Percentiles rank a stretch among this genome's conserved stretches.
Evolutionary conservation across 768 basidiomycete species (phyloP).

Genomic region (Termitomyces sp.): DNA sequence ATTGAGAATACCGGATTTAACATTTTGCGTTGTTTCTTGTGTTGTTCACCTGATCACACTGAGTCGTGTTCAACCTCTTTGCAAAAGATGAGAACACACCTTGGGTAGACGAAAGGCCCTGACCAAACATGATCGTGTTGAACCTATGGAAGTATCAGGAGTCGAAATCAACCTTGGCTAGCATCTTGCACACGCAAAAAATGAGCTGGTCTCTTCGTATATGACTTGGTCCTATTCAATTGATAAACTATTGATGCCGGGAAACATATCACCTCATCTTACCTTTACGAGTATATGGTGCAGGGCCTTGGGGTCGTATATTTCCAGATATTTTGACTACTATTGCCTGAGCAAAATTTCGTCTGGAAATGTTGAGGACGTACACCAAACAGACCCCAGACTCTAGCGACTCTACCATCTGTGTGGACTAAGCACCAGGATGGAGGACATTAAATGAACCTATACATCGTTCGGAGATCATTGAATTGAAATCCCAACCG

Average conservation of each 20-base stretch:
- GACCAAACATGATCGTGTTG: not conserved
- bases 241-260: not conserved
- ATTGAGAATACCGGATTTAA: conserved; percentile 11
- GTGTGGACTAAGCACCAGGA: not conserved
- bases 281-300: conserved; percentile 32
- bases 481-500: conserved; percentile 16
- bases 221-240: conserved; percentile 2
- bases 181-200: not conserved
- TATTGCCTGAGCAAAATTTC: not conserved
- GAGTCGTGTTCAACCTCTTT: not conserved
- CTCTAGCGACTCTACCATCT: conserved; percentile 1
- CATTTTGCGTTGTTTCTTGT: conserved; percentile 1
- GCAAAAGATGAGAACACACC: not conserved
- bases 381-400: conserved; percentile 4
- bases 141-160: not conserved
- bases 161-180: not conserved
- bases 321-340: conserved; percentile 23
- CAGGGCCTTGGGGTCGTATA: conserved; percentile 32
- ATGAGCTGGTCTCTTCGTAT: conserved; percentile 2
- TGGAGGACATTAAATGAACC: not conserved
- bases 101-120: conserved; percentile 5
- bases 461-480: conserved; percentile 12
- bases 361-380: not conserved
- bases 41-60: conserved; percentile 4
- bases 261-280: not conserved